Percentiles rank a stretch among this genome's conserved stretches.
These are phyloP conservation scores for Phaffia australis DNA, from an alignment of 768 basidiomycete species.

Conservation along the genomic window DNA sequence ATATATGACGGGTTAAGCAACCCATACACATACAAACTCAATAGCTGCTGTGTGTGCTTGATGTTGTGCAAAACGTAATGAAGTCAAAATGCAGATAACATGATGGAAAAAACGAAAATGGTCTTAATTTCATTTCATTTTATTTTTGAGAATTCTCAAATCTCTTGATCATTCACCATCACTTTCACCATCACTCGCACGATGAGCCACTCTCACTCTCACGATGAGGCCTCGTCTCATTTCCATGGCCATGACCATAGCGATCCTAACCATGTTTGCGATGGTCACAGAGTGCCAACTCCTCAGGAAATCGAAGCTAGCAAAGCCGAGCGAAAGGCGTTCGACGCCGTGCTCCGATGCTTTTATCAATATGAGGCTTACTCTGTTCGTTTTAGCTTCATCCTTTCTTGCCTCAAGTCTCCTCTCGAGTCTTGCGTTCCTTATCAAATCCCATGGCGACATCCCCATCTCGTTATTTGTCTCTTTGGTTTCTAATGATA, in stretches of 20 bases:
- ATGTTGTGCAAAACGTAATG: neutral
- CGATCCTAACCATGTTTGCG: slow-evolving; percentile 5
- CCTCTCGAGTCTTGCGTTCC: neutral
- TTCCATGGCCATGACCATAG: slow-evolving; percentile 18
- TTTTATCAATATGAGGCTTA: slow-evolving; percentile 22
- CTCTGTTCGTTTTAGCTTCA: neutral
- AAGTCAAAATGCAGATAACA: slow-evolving; percentile 32
- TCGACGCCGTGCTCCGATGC: slow-evolving; percentile 5
- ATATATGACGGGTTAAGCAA: neutral
- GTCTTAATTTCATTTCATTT: neutral
- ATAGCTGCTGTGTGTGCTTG: neutral
- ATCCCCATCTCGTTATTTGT: neutral
- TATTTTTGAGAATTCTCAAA: neutral
- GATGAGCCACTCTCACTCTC: slow-evolving; percentile 9
- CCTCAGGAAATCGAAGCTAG: slow-evolving; percentile 9
- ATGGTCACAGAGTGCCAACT: neutral
- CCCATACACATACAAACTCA: neutral
- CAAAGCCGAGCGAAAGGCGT: neutral
- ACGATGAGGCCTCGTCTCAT: slow-evolving; percentile 13
- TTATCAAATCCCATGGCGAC: neutral
- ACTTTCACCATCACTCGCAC: too few relatives aligned
- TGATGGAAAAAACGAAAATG: slow-evolving; percentile 11
- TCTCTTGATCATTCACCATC: too few relatives aligned
- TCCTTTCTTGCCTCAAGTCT: neutral
- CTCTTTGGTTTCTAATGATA: neutral